Base-by-base conservation (phyloP, 306 rosid species). In the Prunus salicina region DNA sequence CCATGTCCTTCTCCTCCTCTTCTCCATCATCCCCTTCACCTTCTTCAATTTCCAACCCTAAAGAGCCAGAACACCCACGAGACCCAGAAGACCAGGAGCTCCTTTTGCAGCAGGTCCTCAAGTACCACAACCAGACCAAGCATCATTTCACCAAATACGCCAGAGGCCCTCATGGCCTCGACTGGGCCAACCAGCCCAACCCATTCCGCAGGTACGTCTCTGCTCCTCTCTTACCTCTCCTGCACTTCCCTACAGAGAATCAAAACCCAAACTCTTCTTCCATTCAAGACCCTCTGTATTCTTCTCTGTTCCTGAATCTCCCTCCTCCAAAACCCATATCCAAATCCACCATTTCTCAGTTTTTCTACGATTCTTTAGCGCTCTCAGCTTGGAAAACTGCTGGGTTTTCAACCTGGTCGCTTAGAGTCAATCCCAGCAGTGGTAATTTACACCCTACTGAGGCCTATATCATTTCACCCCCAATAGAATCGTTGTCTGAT, bases 171-270 rank as follows among this genome's bases (percentile, higher is more conserved):
- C 87, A 80, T 16, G 96, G 97, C 24, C 96, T 94, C 19, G 98
- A 94, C 69, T 94, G 98, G 98, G 95, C 95, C 76, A 94, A 92
- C 80, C 98, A 94, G 76, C 98, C 98, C 49, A 94, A 90, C 87
- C 98, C 98, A 43, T 94, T 94, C 60, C 97, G 98, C n/a, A 76
- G 95, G 19, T 92, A 85, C 81, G 75, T 75, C 75, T 53, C 90
- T 65, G 77, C 96, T 2, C 97, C 95, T 67, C 91, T 94, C 46
- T 76, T 90, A 3, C 76, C 95, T 63, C 93, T 94, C n/a, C 82
- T 78, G 25, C 97, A 90, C 79, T 81, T 78, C 67, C 84, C 93
- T 28, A 50, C 81, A 3, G 75, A 78, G 5, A 67, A 50, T 53
- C 76, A 55, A 41, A 64, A 61, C 7, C 64, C 64, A 24, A 12